Percentiles rank a stretch among this genome's conserved stretches.
Conservation (phyloP, 352 stramenopile genomes). For the Phytophthora cryptogea region DNA sequence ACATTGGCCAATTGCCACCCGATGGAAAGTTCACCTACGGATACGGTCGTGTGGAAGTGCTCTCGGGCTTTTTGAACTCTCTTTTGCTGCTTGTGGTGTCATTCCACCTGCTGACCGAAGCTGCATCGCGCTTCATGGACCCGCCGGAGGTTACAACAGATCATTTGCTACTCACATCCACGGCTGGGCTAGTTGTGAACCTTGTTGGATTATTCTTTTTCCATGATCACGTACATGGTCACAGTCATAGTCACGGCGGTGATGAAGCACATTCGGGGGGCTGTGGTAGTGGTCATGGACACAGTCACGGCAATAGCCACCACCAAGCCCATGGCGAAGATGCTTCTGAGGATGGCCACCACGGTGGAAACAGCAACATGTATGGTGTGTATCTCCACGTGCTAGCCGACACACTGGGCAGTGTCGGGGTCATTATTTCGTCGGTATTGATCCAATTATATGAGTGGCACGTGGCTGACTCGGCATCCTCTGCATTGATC, state of each 20-base stretch:
- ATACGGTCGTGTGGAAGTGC: conserved; percentile 85
- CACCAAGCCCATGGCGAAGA: conserved; percentile 55
- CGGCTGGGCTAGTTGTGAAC: conserved; percentile 83
- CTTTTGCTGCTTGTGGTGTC: conserved; percentile 85
- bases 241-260: conserved; percentile 61
- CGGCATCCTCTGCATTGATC: conserved; percentile 82
- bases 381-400: conserved; percentile 92
- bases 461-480: conserved; percentile 84
- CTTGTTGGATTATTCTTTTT: conserved; percentile 91
- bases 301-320: conserved; percentile 65
- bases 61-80: conserved; percentile 89
- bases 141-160: conserved; percentile 80
- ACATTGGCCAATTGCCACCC: conserved; percentile 75
- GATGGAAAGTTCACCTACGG: conserved; percentile 84
- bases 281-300: conserved; percentile 48
- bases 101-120: conserved; percentile 83
- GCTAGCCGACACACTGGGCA: conserved; percentile 87
- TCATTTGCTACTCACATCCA: conserved; percentile 86
- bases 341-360: conserved; percentile 29
- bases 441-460: conserved; percentile 87
- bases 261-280: conserved; percentile 37
- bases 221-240: conserved; percentile 85
- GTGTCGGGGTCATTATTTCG: conserved; percentile 88
- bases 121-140: conserved; percentile 70
- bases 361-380: conserved; percentile 86